Conservation (phyloP, 31 red algal species). For the Asparagopsis taxiformis region DNA sequence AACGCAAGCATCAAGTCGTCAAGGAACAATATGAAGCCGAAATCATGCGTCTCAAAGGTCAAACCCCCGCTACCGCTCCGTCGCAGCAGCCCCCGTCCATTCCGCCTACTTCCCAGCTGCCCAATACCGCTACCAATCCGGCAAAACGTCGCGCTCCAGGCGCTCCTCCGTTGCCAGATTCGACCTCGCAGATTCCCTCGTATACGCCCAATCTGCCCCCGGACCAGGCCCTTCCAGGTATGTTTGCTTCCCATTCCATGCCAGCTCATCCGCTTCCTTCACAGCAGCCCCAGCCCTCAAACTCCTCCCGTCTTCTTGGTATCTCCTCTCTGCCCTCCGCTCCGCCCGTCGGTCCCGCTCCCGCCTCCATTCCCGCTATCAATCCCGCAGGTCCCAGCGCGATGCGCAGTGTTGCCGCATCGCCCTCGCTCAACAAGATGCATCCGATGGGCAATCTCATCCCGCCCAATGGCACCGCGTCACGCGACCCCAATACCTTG, state of each 20-base stretch:
- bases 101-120: too few species aligned
- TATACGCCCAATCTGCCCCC: too few species aligned
- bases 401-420: background rate
- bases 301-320: too few species aligned
- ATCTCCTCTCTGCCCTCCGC: background rate
- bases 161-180: too few species aligned
- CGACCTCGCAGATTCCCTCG: too few species aligned
- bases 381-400: background rate
- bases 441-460: constrained; percentile 32
- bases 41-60: constrained; percentile 72
- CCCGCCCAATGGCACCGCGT: background rate
- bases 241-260: too few species aligned
- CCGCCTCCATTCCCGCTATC: constrained; percentile 20
- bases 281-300: too few species aligned
- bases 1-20: constrained; percentile 79
- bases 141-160: too few species aligned
- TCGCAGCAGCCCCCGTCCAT: background rate
- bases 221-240: too few species aligned
- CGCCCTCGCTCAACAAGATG: constrained; percentile 11
- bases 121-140: too few species aligned
- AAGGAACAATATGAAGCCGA: constrained; percentile 88
- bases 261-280: too few species aligned
- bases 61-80: constrained; percentile 1
- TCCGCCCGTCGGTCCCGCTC: constrained; percentile 3
- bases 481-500: constrained; percentile 5